Evolutionary conservation across 129 eudicot genomes (phyloP), one percentile per base, ranked within the genome.

Genomic region (Artemisia argyi): DNA sequence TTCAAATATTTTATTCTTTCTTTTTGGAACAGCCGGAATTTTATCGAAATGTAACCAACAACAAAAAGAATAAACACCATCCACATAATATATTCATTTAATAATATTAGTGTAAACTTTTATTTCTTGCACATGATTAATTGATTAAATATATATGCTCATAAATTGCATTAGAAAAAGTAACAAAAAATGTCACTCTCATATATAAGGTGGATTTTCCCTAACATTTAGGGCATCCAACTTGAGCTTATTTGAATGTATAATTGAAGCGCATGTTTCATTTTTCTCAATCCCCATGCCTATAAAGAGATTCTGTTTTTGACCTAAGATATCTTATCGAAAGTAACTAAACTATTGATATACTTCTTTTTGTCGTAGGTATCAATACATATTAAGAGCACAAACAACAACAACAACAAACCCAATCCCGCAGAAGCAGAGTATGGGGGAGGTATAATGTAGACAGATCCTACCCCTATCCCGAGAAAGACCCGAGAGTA

Each of bases 251-350:
- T 12, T 54, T 39, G 46, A 39, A 70, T 3, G 28, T 56, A 71
- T 71, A 47, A 56, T 71, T 39, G 55, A 56, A 48, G 66, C 51
- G 65, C 75, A 19, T 71, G 55, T 71, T 71, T 71, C 57, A 35
- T 71, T 32, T 24, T 32, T 56, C 42, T 56, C 10, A 8, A 32
- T 39, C 26, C 49, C 75, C 75, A 56, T 71, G 75, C 75, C 65
- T 71, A 32, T 55, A 71, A 71, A 71, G 75, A 71, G 42, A 71
- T 56, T 71, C 75, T 19, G 54, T 55, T 56, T 71, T 56, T 35
- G 55, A 71, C 62, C 64, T 11, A 54, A 30, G 22, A 70, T n/a
- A 20, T 30, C 49, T 19, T 16, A 54, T 32, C 51, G 11, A 6
- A 59, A 22, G 35, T 39, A 39, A 39, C 46, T 39, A 39, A 39